Evolutionary conservation across 1,284 basidiomycete genomes (phyloP), one percentile per base, ranked within the genome.

Genomic region (Heterobasidion parviporum): DNA sequence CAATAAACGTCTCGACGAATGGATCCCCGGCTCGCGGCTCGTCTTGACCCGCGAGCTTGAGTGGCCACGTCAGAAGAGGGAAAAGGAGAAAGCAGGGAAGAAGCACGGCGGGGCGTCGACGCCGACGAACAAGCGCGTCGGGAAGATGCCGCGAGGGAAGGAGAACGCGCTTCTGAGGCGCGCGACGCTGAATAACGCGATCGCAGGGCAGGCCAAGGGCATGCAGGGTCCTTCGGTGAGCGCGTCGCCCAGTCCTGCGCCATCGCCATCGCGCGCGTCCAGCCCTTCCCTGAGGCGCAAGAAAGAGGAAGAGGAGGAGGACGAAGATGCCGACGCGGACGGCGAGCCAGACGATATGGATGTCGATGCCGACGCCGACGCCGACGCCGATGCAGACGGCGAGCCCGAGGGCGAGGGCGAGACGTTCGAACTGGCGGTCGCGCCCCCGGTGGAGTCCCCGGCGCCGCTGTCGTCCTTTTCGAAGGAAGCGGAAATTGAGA

Each of bases 401-500:
- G 80, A 89, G 60, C 79, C 63, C 10, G 71, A 76, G 53, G 73
- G 74, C 6, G 77, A 77, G 54, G 78, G 78, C 66, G 72, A 74
- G 35, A 67, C 68, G n/a, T 65, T 76, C 35, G 76, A 76, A 57
- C 64, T 74, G 16, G 70, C 69, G 53, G 72, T 68, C 58, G 66
- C 61, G 9, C 64, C 67, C 32, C 61, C 68, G 3, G 62, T 70
- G 8, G 71, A 75, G 59, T 70, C 77, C 0, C 76, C 77, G 2
- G 76, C 77, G 33, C 74, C 76, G 32, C 64, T 71, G 26, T 77
- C 80, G 56, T 69, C 75, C 56, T 90, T 92, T 67, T 97, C 92
- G 70, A 99, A 99, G 71, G 92, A 97, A 71, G 90, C 97, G 70
- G 97, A 99, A 71, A 98, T 99, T 63, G 96, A 99, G 75, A 98